Percentiles rank a stretch among this genome's conserved stretches.
Evolutionary conservation across 108 stramenopile species (phyloP).

Genomic region (Skeletonema potamos): DNA sequence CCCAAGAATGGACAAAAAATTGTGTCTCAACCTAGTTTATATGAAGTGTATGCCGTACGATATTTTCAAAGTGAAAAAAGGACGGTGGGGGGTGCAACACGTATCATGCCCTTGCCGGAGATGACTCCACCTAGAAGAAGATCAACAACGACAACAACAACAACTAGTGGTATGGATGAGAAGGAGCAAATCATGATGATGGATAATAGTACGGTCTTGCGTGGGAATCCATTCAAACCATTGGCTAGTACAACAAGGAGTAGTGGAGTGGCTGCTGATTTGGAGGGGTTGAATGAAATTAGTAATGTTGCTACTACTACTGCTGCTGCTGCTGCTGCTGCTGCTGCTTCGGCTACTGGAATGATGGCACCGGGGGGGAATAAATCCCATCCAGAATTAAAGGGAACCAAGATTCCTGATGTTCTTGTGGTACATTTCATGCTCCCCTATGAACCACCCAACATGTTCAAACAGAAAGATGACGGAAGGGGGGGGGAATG

Average conservation of each 20-base stretch:
- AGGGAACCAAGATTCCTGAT: conserved; percentile 39
- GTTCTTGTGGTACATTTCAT: conserved; percentile 53
- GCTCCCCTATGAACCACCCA: conserved; percentile 53
- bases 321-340: no score
- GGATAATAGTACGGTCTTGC: neutral
- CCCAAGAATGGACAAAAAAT: conserved; percentile 49
- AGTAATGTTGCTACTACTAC: neutral
- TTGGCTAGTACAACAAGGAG: neutral
- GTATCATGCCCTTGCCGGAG: conserved; percentile 43
- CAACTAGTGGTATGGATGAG: neutral
- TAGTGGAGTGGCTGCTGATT: neutral
- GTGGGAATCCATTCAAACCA: neutral
- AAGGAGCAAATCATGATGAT: neutral
- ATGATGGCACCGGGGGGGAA: neutral
- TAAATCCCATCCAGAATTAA: conserved; percentile 27
- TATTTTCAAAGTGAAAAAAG: conserved; percentile 30
- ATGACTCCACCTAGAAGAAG: neutral
- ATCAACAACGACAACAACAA: no score
- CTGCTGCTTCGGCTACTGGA: no score
- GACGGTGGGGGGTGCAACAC: conserved; percentile 42
- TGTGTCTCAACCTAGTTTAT: conserved; percentile 28
- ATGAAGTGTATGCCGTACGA: conserved; percentile 50
- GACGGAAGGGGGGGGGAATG: conserved; percentile 53
- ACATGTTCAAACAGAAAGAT: conserved; percentile 47
- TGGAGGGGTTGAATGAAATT: neutral